phyloP scores from a whole-genome alignment of 2,329 filamentous ascomycete genomes.

The Fusarium miscanthi region DNA sequence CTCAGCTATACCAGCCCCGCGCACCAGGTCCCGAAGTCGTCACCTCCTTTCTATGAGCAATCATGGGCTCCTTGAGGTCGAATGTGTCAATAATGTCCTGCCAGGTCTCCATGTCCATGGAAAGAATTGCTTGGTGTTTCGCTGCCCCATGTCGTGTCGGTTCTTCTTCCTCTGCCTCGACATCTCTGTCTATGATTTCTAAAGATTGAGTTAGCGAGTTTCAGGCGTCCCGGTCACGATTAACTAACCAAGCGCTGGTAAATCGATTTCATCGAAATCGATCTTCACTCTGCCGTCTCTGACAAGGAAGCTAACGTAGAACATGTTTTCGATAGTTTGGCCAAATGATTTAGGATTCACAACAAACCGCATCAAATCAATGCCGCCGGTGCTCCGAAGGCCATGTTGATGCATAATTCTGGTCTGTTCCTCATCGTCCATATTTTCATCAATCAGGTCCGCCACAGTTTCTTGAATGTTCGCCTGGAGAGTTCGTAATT shows the following conservation, averaged over 20 bases:
- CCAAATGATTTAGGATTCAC: conserved; percentile 92
- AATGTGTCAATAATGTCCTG: conserved; percentile 79
- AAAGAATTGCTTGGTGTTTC: conserved; percentile 88
- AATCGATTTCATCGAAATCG: conserved; percentile 74
- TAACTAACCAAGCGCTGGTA: conserved; percentile 83
- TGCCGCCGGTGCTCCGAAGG: conserved; percentile 74
- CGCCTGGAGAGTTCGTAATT: conserved; percentile 64
- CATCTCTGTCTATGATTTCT: conserved; percentile 55
- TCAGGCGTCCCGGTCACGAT: neutral
- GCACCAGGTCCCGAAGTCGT: conserved; percentile 62
- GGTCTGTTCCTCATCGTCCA: conserved; percentile 57
- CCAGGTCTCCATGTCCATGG: conserved; percentile 89
- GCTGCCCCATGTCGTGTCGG: conserved; percentile 63
- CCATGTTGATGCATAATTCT: conserved; percentile 73
- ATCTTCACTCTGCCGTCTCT: conserved; percentile 84
- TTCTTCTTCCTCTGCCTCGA: conserved; percentile 61
- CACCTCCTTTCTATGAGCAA: conserved; percentile 79
- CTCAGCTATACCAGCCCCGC: conserved; percentile 73
- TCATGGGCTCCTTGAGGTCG: conserved; percentile 81
- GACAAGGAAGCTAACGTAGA: conserved; percentile 95
- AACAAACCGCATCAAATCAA: conserved; percentile 86
- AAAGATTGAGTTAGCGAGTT: conserved; percentile 27
- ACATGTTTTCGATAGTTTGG: conserved; percentile 96
- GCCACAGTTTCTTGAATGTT: conserved; percentile 60
- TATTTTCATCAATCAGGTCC: conserved; percentile 57